phyloP scores from a whole-genome alignment of 441 rosid genomes.

The Syzygium syzygioides region DNA sequence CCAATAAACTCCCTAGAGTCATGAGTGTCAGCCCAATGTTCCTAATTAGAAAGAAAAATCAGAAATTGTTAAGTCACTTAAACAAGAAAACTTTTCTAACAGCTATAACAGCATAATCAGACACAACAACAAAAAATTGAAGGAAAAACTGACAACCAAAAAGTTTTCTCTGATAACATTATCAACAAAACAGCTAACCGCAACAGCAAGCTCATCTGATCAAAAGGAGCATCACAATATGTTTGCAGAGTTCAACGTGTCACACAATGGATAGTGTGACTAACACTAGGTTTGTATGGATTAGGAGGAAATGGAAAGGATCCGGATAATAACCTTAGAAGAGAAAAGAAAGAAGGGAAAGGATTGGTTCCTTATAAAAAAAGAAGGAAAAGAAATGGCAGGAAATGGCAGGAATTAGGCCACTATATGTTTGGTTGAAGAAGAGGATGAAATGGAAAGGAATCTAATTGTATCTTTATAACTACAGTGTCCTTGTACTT shows the following conservation, averaged over 20 bases:
- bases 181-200: background rate
- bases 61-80: conserved; percentile 4
- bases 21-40: conserved; percentile 40
- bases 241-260: background rate
- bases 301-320: background rate
- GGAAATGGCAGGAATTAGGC: background rate
- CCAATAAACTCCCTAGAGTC: conserved; percentile 45
- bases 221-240: background rate
- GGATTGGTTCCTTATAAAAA: background rate
- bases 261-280: background rate
- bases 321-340: background rate
- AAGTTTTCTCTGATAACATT: background rate
- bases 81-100: background rate
- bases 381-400: too few relatives aligned
- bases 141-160: background rate
- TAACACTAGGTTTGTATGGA: background rate
- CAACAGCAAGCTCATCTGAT: background rate
- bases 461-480: background rate
- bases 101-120: background rate
- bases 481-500: background rate
- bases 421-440: background rate
- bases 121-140: background rate
- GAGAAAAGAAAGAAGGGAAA: background rate
- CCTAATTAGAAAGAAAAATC: conserved; percentile 36
- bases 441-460: background rate